These are phyloP conservation scores for Uncinocarpus reesii DNA, from an alignment of 2,329 filamentous ascomycete species.

Conservation along the genomic window DNA sequence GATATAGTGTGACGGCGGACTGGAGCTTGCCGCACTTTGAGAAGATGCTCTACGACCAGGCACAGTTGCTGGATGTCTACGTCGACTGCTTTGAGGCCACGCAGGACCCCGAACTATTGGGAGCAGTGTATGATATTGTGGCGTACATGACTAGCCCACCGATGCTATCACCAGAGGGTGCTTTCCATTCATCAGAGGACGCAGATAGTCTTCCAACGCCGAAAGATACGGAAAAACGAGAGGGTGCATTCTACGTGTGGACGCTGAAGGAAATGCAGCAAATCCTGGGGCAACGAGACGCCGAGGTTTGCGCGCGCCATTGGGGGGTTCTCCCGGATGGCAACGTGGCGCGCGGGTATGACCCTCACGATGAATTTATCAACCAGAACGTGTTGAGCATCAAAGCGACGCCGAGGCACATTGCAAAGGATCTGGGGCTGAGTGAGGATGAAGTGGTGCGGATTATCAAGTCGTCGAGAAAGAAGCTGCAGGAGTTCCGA, in stretches of 20 bases:
- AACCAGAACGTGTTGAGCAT: slow-evolving; percentile 82
- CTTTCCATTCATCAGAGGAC: slow-evolving; percentile 80
- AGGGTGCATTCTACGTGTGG: slow-evolving; percentile 94
- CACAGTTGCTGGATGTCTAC: slow-evolving; percentile 71
- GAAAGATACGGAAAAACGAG: slow-evolving; percentile 70
- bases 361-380: slow-evolving; percentile 87
- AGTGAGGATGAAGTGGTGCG: slow-evolving; percentile 57
- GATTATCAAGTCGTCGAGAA: slow-evolving; percentile 56
- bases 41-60: slow-evolving; percentile 92
- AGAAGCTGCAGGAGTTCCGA: slow-evolving; percentile 60
- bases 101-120: slow-evolving; percentile 60
- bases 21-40: slow-evolving; percentile 96
- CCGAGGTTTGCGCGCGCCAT: slow-evolving; percentile 66
- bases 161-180: slow-evolving; percentile 57
- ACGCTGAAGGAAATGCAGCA: slow-evolving; percentile 75
- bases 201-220: slow-evolving; percentile 69
- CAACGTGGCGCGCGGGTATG: slow-evolving; percentile 71
- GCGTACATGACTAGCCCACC: slow-evolving; percentile 71
- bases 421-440: slow-evolving; percentile 66
- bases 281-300: slow-evolving; percentile 58
- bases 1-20: slow-evolving; percentile 81
- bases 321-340: slow-evolving; percentile 77
- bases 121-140: slow-evolving; percentile 68
- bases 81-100: slow-evolving; percentile 71
- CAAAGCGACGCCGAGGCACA: slow-evolving; percentile 53